Evolutionary conservation across 2,329 filamentous ascomycete species (phyloP).

Genomic region (Neopestalotiopsis clavispora): DNA sequence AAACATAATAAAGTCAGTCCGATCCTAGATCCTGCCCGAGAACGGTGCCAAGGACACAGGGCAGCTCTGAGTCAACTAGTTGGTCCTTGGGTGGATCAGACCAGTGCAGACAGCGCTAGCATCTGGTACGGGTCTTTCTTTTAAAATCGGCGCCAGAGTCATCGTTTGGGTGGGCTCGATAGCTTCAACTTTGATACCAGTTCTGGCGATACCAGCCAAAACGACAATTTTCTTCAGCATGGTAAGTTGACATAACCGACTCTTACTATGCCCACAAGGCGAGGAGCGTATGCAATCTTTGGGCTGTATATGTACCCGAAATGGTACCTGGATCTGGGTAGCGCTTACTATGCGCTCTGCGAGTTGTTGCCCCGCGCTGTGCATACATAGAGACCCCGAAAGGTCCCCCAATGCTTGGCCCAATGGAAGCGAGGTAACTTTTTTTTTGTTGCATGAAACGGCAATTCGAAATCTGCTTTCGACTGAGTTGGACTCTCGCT

Average conservation of each 20-base stretch:
- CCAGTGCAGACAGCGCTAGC: neutral
- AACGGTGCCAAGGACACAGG: neutral
- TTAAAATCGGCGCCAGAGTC: conserved; percentile 3
- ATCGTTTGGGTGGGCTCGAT: conserved; percentile 1
- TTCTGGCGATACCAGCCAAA: neutral
- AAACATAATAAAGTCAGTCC: neutral
- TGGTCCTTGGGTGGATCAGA: neutral
- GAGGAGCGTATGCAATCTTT: neutral
- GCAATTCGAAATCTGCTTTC: neutral
- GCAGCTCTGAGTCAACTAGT: neutral
- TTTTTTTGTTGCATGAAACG: neutral
- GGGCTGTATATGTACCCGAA: neutral
- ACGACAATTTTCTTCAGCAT: neutral
- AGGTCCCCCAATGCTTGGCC: conserved; percentile 1
- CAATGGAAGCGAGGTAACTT: neutral
- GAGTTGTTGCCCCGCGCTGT: conserved; percentile 3
- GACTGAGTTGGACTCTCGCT: neutral
- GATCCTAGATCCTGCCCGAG: neutral
- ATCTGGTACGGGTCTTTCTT: conserved; percentile 6
- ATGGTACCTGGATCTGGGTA: neutral
- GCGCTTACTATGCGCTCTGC: conserved; percentile 7
- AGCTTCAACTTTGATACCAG: conserved; percentile 9
- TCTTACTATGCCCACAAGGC: conserved; percentile 5
- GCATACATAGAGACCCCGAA: conserved; percentile 7
- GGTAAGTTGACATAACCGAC: conserved; percentile 6